phyloP scores from a whole-genome alignment of 2,329 filamentous ascomycete genomes.

The Hirsutella thompsonii region DNA sequence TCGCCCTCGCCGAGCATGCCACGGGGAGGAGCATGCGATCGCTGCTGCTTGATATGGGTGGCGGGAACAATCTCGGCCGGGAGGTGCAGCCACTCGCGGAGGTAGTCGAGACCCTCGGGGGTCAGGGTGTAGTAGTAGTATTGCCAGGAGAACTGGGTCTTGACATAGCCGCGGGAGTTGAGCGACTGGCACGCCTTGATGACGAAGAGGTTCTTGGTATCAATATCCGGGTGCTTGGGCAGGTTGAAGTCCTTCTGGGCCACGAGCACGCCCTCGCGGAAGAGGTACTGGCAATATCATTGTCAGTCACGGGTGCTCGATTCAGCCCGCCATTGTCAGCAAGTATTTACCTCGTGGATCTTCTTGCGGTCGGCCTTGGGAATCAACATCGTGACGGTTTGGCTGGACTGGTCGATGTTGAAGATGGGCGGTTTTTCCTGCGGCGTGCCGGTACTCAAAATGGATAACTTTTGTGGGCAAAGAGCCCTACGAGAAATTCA shows the following conservation, averaged over 20 bases:
- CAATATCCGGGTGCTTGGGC: conserved; percentile 93
- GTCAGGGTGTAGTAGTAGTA: conserved; percentile 99
- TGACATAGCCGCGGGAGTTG: conserved; percentile 95
- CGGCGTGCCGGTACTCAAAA: conserved; percentile 25
- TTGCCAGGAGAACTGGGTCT: conserved; percentile 99
- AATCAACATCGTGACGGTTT: conserved; percentile 76
- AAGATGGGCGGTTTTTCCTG: conserved; percentile 24
- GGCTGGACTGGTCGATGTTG: conserved; percentile 36
- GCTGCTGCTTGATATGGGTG: conserved; percentile 99
- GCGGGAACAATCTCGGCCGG: conserved; percentile 98
- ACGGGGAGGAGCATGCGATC: conserved; percentile 92
- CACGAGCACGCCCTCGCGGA: conserved; percentile 86
- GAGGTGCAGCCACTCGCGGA: conserved; percentile 99
- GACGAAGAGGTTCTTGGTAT: conserved; percentile 99
- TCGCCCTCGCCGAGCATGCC: conserved; percentile 91
- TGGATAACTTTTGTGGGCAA: conserved; percentile 32
- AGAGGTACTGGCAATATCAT: conserved; percentile 62
- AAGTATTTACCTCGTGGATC: conserved; percentile 72
- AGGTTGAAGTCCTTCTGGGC: conserved; percentile 99
- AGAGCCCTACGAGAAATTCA: conserved; percentile 27
- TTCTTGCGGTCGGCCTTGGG: conserved; percentile 99
- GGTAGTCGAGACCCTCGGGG: conserved; percentile 98
- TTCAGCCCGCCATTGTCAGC: conserved; percentile 2
- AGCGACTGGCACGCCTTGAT: conserved; percentile 99
- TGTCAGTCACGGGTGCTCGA: conserved; percentile 9